Evolutionary conservation across 805 yeast species (phyloP), one percentile per base, ranked within the genome.

Genomic region (Cyberlindnera japonica): DNA sequence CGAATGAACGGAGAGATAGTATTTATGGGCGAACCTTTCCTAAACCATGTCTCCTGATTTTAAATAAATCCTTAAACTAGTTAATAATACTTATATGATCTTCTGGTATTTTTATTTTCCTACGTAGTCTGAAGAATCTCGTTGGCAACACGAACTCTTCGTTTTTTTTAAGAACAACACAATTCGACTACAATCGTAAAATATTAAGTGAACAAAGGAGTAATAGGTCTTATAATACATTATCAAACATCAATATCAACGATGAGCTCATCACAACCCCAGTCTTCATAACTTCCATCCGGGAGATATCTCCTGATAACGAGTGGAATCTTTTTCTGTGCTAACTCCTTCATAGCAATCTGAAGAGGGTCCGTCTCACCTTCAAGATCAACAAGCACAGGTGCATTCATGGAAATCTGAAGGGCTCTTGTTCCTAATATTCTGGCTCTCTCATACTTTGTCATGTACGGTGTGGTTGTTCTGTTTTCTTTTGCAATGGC

Each of bases 361-460:
- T 90, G 96, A 59, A 93, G 71, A 12, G 99, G 99, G 63, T 93
- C 99, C 3, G 99, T 95, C 64, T 95, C 99, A 59, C 99, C 99
- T 67, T 93, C 99, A 43, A 93, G 78, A 59, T 95, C 99, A 30
- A 93, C 99, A 59, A 93, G 75, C 3, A 93, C 98, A 2, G 99
- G 99, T 1, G 99, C 99, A 61, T 93, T 93, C 86, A 93, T 85
- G 20, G 97, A 88, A 55, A 93, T 91, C 65, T 93, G 99, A 50
- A 93, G 70, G 2, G 99, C 99, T 56, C 99, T 77, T 10, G 99
- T 93, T 20, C 99, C 99, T 57, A 93, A 75, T 46, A 93, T 88
- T 69, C 99, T 79, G 7, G 99, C 99, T 55, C 97, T 78, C 71
- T 93, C 99, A 63, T 93, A 93, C 61, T 95, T 93, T 43, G 99